phyloP scores from a whole-genome alignment of 1,284 basidiomycete species.

The Hypsizygus ulmarius region DNA sequence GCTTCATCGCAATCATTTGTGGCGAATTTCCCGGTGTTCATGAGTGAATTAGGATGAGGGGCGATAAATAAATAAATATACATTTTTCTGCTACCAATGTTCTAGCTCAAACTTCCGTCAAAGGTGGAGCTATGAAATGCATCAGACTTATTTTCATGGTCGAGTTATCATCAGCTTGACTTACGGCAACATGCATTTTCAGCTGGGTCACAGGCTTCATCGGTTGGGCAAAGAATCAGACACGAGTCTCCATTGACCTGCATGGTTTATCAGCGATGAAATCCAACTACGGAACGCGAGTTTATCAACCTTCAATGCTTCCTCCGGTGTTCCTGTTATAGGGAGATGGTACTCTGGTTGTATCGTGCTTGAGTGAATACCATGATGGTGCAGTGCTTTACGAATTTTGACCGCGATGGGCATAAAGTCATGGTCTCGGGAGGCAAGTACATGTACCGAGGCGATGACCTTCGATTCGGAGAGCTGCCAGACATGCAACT shows the following conservation, averaged over 20 bases:
- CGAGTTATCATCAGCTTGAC: conserved; percentile 29
- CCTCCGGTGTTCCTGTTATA: conserved; percentile 39
- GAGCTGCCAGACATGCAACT: conserved; percentile 94
- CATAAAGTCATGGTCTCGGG: conserved; percentile 86
- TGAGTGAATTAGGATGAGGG: conserved; percentile 36
- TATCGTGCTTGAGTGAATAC: conserved; percentile 93
- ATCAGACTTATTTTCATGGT: neutral
- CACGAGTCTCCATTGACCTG: conserved; percentile 45
- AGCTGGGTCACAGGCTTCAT: conserved; percentile 62
- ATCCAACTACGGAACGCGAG: neutral
- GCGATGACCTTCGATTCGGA: conserved; percentile 82
- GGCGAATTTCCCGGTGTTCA: conserved; percentile 71
- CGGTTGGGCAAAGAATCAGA: conserved; percentile 55
- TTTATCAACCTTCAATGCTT: conserved; percentile 40
- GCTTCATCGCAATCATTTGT: conserved; percentile 62
- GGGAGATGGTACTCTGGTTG: conserved; percentile 73
- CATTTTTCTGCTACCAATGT: conserved; percentile 1
- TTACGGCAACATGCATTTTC: conserved; percentile 80
- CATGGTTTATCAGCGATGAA: conserved; percentile 5
- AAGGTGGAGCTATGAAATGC: conserved; percentile 42
- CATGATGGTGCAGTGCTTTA: conserved; percentile 81
- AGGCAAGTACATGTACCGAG: conserved; percentile 92
- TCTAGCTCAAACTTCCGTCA: conserved; percentile 38
- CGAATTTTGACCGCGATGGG: conserved; percentile 83
- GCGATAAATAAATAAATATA: conserved; percentile 1